Conservation (phyloP, 306 rosid genomes). For the Cicer pinnatifidum region DNA sequence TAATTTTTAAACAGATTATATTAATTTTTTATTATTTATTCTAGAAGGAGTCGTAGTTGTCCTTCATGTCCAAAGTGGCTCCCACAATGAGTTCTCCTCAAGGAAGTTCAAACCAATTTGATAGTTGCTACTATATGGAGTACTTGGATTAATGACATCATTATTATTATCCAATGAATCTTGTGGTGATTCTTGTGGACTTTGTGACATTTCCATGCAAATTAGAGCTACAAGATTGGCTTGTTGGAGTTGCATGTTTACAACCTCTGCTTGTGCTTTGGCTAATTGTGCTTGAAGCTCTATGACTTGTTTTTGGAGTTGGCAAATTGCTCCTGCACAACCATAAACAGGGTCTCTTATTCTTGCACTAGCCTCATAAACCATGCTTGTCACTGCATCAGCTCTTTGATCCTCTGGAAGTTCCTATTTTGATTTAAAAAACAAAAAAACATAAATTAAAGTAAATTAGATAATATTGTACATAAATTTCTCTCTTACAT, state of each 20-base stretch:
- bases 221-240: slow-evolving; percentile 75
- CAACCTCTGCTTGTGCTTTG: slow-evolving; percentile 80
- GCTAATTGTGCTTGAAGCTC: slow-evolving; percentile 91
- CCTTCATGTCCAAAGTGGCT: slow-evolving; percentile 78
- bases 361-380: slow-evolving; percentile 88
- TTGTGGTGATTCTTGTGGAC: slow-evolving; percentile 57
- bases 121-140: slow-evolving; percentile 37
- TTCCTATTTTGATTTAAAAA: slow-evolving; percentile 54
- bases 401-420: slow-evolving; percentile 86
- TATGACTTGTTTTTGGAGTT: slow-evolving; percentile 78
- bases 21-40: too few relatives aligned
- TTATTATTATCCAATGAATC: slow-evolving; percentile 48
- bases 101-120: slow-evolving; percentile 53
- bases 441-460: not conserved
- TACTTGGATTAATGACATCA: slow-evolving; percentile 43
- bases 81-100: slow-evolving; percentile 69
- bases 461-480: slow-evolving; percentile 15
- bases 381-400: slow-evolving; percentile 95
- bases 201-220: slow-evolving; percentile 77
- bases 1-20: too few relatives aligned
- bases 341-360: slow-evolving; percentile 92
- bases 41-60: not conserved
- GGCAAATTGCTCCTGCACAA: slow-evolving; percentile 89
- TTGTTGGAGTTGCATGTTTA: slow-evolving; percentile 83
- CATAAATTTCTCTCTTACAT: not conserved